Evolutionary conservation across 106 monocot species (phyloP), one percentile per base, ranked within the genome.

Genomic region (Triglochin maritima): DNA sequence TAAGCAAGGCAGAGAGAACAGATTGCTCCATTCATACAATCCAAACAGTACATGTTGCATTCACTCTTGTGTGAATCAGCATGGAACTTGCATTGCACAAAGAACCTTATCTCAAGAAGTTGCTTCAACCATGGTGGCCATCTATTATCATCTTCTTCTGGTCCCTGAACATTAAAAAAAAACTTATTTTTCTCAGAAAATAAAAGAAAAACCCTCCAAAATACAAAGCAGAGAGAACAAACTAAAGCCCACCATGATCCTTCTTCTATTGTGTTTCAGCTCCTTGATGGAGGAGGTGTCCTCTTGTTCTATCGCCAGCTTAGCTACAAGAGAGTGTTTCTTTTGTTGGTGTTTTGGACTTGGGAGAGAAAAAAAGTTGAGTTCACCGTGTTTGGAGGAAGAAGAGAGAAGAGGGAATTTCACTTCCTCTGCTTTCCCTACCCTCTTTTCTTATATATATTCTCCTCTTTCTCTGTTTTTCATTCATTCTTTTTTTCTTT

Each of bases 41-140:
- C 93, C 29, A 93, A 76, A 61, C 93, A 93, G 80, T 84, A 93
- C 89, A 89, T 89, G 69, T 93, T 93, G 78, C 93, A 93, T 74
- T 93, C 93, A 72, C 89, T 86, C 80, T 89, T 86, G 80, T 86
- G 93, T 4, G 84, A 86, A 53, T 89, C 82, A 12, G 75, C 84
- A 62, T 93, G 93, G 56, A 69, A 68, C 66, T 84, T 84, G 84
- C 93, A 93, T 77, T 93, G 93, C 70, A 76, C 82, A 56, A 93
- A 93, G 82, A 93, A 93, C 56, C 67, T 72, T 13, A 89, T 77
- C 50, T 72, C 56, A 46, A 93, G 66, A 55, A 93, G 75, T 63
- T 89, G 89, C 57, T 68, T 78, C 48, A 93, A 78, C 93, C 93
- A 93, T 7, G 79, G 84, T 48, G 93, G 93, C 93, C 93, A 93